These are phyloP conservation scores for Penicillium sp. DNA, from an alignment of 2,329 filamentous ascomycete genomes.

Conservation along the genomic window DNA sequence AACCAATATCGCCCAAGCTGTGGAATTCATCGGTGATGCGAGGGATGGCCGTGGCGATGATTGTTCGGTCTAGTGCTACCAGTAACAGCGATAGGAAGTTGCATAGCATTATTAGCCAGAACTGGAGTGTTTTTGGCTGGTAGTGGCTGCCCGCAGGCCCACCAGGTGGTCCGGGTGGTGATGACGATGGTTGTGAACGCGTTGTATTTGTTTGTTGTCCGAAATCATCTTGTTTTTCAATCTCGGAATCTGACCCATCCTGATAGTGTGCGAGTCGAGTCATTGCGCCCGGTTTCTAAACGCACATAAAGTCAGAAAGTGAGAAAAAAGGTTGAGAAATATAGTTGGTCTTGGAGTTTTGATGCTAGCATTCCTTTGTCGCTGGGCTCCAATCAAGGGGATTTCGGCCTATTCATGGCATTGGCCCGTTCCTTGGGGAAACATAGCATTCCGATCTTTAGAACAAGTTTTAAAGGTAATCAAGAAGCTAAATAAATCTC, in stretches of 20 bases:
- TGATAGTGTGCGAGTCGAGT: neutral
- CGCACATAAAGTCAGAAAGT: neutral
- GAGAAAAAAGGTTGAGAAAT: neutral
- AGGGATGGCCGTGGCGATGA: conserved; percentile 26
- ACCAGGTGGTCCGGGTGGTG: neutral
- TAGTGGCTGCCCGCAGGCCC: neutral
- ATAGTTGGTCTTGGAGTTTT: neutral
- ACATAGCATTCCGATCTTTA: neutral
- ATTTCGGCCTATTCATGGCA: neutral
- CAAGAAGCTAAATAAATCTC: neutral
- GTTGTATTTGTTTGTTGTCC: neutral
- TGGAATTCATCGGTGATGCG: conserved; percentile 25
- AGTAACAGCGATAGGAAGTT: conserved; percentile 34
- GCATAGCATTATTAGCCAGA: conserved; percentile 1
- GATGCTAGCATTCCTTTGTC: neutral
- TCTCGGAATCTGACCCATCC: neutral
- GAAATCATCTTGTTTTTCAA: neutral
- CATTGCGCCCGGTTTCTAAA: neutral
- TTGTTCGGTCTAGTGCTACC: conserved; percentile 45
- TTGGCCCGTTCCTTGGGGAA: neutral
- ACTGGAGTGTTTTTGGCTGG: neutral
- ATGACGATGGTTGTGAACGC: neutral
- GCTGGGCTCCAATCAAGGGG: neutral
- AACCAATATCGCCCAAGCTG: conserved; percentile 55
- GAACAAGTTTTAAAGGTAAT: neutral